Evolutionary conservation across 2,329 filamentous ascomycete genomes (phyloP), one percentile per base, ranked within the genome.

Genomic region (Plectosphaerella plurivora): DNA sequence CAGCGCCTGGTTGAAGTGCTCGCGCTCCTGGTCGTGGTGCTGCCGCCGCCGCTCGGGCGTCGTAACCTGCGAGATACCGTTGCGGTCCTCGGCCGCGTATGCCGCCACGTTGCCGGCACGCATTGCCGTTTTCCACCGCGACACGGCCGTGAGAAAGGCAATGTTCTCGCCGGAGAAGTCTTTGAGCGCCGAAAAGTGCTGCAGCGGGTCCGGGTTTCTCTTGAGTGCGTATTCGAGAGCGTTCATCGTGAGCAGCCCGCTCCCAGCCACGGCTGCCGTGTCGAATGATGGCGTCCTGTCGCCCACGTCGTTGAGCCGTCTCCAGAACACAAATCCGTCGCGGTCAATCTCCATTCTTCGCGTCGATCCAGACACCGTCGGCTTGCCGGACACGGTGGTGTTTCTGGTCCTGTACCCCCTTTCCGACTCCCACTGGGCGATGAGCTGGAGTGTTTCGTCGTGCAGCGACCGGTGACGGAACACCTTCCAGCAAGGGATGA

Each of bases 401-500:
- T 56, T 57, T 25, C 53, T 57, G 22, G 22, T 22, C 5, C 28
- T 33, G 28, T 33, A 10, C 8, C 8, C 8, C 48, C 70, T 69
- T 49, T 71, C 69, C 25, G 68, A 63, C 56, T 78, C 73, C 76
- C 76, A 79, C 42, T 69, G 66, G 15, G 74, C 71, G 55, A 79
- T 78, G 10, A 72, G 72, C 52, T 78, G 72, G 50, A 78, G 69
- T 1, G 74, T 77, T 55, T 78, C 74, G 56, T 74, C 69, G 39
- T 65, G 68, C 2, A 78, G 69, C n/a, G 64, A 64, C 51, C 71
- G 72, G 52, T 75, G 73, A 52, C 68, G 72, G 46, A 69, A 56
- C 25, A 83, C 77, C 59, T 86, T 80, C 65, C 75, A 78, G 63
- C 83, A 78, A 7, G 85, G 85, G 53, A 86, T 72, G 61, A 86